A percentile compares a stretch with the other conserved stretches of the same genome.
Conservation (phyloP, 2,329 filamentous ascomycete species). For the Trichoderma harzianum region DNA sequence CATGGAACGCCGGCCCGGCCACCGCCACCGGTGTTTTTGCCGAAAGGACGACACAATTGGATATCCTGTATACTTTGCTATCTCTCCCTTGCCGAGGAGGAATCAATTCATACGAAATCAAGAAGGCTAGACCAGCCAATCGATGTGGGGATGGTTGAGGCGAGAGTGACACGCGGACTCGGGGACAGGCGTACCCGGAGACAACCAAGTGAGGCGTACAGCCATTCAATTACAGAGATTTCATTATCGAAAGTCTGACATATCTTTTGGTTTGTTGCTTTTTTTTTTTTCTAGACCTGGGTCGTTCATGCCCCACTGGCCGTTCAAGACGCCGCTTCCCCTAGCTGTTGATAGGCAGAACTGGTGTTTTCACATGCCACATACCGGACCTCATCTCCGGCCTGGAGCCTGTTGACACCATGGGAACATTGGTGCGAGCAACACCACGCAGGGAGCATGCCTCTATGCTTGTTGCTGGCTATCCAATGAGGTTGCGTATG, state of each 20-base stretch:
- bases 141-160: neutral
- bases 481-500: neutral
- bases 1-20: neutral
- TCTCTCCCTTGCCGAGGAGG: neutral
- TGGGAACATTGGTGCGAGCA: neutral
- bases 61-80: neutral
- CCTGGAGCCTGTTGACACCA: neutral
- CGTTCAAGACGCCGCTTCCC: neutral
- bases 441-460: neutral
- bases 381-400: conserved; percentile 14
- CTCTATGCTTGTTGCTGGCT: neutral
- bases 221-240: neutral
- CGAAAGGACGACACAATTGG: neutral
- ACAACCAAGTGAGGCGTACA: neutral
- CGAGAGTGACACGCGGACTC: neutral
- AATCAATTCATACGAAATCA: neutral
- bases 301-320: neutral
- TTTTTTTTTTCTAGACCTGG: neutral
- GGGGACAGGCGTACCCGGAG: neutral
- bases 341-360: neutral
- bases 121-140: neutral
- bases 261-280: neutral
- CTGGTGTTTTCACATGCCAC: neutral
- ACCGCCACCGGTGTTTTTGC: neutral
- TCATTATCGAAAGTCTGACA: neutral